Evolutionary conservation across 371 early-diverging fungal genomes (phyloP), one percentile per base, ranked within the genome.

Genomic region (Apophysomyces trapeziformis): DNA sequence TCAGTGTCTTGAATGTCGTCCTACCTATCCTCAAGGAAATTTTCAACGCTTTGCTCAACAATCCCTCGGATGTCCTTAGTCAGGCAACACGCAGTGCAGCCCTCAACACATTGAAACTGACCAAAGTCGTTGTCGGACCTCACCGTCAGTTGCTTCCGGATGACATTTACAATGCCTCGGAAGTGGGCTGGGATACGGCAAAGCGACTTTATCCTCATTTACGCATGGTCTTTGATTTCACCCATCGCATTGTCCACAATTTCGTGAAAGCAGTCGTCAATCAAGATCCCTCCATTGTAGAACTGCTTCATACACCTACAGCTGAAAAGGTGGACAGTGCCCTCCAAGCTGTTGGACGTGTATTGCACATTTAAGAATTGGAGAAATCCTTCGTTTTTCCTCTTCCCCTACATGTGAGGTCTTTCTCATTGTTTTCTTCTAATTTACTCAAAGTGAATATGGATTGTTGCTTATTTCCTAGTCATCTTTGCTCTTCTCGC

Each of bases 301-400:
- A 50, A 50, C 21, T 50, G 21, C 5, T 50, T 4, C 9, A 9
- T 11, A 21, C n/a, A 50, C 54, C 54, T 2, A 50, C 54, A 8
- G 21, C 54, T 18, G 54, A 50, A 50, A 50, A 50, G 21, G 54
- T 50, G 8, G 54, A 50, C 6, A 50, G 21, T 4, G 54, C 54
- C 21, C 5, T 50, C 9, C 54, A 50, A 21, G 54, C 54, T 50
- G 21, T 50, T 9, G 54, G 18, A 50, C 16, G 21, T 50, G 54
- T 50, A 0, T 21, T 50, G 21, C n/a, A 21, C 4, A 7, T 50
- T 21, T 50, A 50, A 50, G 5, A 45, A 26, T 26, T 26, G 16
- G 16, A 8, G 21, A 21, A 16, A 18, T 9, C 21, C 9, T 47
- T 21, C 21, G 54, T 21, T 11, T 11, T 50, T 21, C 21, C 16